Evolutionary conservation across 352 stramenopile genomes (phyloP), one percentile per base, ranked within the genome.

Genomic region (Pseudoperonospora humuli): DNA sequence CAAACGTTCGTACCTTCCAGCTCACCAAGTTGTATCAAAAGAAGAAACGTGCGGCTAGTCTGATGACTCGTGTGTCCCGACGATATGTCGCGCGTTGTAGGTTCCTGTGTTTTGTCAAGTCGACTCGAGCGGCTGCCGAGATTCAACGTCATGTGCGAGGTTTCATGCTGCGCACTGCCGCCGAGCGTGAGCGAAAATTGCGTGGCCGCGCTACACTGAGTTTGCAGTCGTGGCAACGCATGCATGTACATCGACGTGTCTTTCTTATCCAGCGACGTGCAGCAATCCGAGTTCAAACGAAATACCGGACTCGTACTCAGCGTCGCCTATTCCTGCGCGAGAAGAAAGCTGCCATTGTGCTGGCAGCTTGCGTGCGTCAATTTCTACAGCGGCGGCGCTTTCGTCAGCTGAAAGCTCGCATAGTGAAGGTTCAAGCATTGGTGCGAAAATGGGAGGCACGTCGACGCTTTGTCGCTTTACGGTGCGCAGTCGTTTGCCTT

Each of bases 341-440:
- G 15, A 77, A 75, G 38, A 42, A 57, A 10, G 75, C 77, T 3
- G 74, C 67, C 3, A 84, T 87, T 14, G 65, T 75, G n/a, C 20
- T 89, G 7, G 62, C 73, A 17, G 64, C 80, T 1, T 85, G 87
- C 39, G 60, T 84, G 5, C 80, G 80, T 0, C 79, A 92, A 47
- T 47, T 78, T 36, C 37, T 89, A 3, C 70, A 86, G 45, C 64
- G 70, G 1, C 65, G 61, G 9, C 70, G 74, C 36, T 92, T 92
- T 39, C 64, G 57, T 18, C 45, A 51, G 17, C 55, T 89, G n/a
- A 88, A 92, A 55, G 31, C 57, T 4, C 50, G 67, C 7, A 66
- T 92, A n/a, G 71, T 86, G 0, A 74, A 70, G 29, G 50, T 77
- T 1, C 79, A 92, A 39, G 70, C 78, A 6, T 50, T 84, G 9